A percentile compares a stretch with the other conserved stretches of the same genome.
These are phyloP conservation scores for Skeletonema menzelii DNA, from an alignment of 108 stramenopile species.

Conservation along the genomic window DNA sequence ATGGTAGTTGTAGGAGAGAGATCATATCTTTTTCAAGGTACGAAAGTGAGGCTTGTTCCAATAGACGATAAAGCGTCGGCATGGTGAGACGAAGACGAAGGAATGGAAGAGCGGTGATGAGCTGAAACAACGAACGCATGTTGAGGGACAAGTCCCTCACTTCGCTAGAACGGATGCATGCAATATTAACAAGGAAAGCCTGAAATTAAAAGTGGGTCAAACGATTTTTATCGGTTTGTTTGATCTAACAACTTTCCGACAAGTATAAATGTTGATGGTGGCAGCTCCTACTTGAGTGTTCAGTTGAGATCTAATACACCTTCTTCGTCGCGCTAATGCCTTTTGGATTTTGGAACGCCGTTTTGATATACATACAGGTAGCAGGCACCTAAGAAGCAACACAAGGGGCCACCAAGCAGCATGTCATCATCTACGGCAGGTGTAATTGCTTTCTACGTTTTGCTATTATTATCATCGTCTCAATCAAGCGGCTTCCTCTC, in stretches of 20 bases:
- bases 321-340: background rate
- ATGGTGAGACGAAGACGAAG: background rate
- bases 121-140: background rate
- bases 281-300: no score
- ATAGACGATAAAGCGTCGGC: background rate
- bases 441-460: background rate
- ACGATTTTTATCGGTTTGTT: background rate
- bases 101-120: background rate
- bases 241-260: background rate
- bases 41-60: background rate
- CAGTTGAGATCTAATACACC: background rate
- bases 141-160: background rate
- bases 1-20: background rate
- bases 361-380: background rate
- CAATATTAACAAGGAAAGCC: background rate
- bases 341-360: background rate
- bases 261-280: background rate
- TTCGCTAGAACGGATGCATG: constrained; percentile 2
- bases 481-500: background rate
- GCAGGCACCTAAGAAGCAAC: background rate
- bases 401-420: background rate
- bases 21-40: background rate
- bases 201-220: background rate
- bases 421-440: background rate
- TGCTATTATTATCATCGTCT: background rate